These are phyloP conservation scores for Porcisia deanei DNA, from an alignment of 208 protist genomes.

Conservation along the genomic window DNA sequence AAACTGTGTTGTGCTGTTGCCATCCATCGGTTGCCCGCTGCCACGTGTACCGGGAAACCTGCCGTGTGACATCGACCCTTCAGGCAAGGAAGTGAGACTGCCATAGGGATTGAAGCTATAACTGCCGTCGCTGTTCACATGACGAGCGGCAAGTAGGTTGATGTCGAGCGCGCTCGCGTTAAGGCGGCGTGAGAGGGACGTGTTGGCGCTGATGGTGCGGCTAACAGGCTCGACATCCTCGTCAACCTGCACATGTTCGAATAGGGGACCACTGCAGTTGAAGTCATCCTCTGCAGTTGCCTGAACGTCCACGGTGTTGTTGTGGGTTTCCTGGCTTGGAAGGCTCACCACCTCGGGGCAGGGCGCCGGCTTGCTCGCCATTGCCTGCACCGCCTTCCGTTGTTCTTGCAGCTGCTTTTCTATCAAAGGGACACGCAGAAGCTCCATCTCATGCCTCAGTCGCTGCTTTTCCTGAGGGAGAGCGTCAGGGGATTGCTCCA, in stretches of 20 bases:
- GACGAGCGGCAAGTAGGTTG: conserved; percentile 12
- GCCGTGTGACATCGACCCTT: conserved; percentile 29
- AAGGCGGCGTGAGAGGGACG: conserved; percentile 27
- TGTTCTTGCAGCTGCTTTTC: conserved; percentile 32
- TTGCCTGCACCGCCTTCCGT: conserved; percentile 17
- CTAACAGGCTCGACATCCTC: conserved; percentile 36
- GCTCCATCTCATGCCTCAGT: conserved; percentile 27
- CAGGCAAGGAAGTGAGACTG: conserved; percentile 44
- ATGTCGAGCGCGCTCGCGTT: conserved; percentile 24
- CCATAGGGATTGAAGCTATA: conserved; percentile 50
- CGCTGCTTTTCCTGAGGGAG: conserved; percentile 13
- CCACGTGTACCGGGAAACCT: conserved; percentile 13
- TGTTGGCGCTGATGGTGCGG: conserved; percentile 26
- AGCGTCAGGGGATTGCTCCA: conserved; percentile 20
- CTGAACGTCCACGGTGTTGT: background rate
- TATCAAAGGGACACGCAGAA: conserved; percentile 27
- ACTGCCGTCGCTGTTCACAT: conserved; percentile 42
- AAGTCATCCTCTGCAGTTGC: conserved; percentile 26
- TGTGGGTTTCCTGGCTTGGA: background rate
- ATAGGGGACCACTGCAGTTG: conserved; percentile 28
- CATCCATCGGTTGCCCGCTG: conserved; percentile 5
- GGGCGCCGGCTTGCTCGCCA: conserved; percentile 6
- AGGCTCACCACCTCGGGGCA: background rate
- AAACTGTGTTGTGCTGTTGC: conserved; percentile 20
- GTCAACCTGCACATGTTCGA: conserved; percentile 45